Evolutionary conservation across 805 yeast species (phyloP).

Genomic region (Teunomyces tritomae): DNA sequence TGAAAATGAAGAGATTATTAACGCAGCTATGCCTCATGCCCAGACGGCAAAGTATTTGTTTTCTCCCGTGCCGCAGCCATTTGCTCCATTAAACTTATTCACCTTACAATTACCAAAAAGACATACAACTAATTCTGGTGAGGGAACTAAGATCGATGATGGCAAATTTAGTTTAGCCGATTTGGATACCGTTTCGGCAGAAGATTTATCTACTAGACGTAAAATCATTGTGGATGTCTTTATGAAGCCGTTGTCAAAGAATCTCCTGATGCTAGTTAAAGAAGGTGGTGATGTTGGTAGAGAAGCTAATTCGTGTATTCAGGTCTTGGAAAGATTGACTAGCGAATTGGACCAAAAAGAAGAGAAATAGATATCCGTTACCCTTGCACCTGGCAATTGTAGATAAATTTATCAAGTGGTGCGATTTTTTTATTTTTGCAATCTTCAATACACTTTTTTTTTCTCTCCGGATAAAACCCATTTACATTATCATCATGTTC

Average conservation of each 20-base stretch:
- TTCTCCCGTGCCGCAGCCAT: conserved; percentile 61
- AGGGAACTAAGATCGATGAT: conserved; percentile 14
- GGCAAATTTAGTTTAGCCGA: conserved; percentile 31
- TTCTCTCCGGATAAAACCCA: neutral
- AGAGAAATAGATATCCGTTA: neutral
- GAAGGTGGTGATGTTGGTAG: conserved; percentile 77
- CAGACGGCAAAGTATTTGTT: conserved; percentile 51
- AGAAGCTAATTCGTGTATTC: conserved; percentile 33
- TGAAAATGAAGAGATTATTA: conserved; percentile 1
- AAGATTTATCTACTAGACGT: conserved; percentile 57
- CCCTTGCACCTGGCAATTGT: neutral
- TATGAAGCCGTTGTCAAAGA: conserved; percentile 44
- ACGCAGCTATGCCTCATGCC: conserved; percentile 42
- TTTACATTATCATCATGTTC: neutral
- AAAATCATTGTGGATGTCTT: conserved; percentile 55
- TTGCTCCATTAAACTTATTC: conserved; percentile 59
- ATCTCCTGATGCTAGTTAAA: conserved; percentile 49
- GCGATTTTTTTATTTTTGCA: neutral
- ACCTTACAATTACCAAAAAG: conserved; percentile 32
- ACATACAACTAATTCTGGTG: neutral
- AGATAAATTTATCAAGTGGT: neutral
- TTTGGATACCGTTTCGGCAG: conserved; percentile 50
- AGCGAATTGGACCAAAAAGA: neutral
- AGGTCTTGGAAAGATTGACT: conserved; percentile 8
- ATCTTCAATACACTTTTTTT: neutral